Conservation (phyloP, 1,284 basidiomycete genomes). For the Cryptococcus neoformans region DNA sequence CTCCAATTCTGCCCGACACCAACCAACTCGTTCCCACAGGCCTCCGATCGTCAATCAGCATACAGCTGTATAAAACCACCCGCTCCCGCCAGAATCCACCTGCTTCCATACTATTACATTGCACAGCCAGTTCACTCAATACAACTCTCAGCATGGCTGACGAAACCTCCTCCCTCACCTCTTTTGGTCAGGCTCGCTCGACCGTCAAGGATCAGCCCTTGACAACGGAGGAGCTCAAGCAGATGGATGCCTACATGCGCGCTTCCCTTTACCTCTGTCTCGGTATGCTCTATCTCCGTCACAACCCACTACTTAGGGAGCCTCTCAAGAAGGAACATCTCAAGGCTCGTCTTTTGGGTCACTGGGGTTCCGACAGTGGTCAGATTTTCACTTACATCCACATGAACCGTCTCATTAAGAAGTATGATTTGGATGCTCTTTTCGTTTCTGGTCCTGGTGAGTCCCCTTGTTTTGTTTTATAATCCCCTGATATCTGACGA, state of each 20-base stretch:
- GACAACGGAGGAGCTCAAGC: slow-evolving; percentile 29
- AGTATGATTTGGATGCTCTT: slow-evolving; percentile 50
- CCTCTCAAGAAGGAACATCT: slow-evolving; percentile 63
- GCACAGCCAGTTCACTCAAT: no score
- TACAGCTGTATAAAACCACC: no score
- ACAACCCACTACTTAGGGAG: slow-evolving; percentile 66
- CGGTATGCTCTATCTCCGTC: slow-evolving; percentile 67
- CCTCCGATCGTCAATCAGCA: no score
- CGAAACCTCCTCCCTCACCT: slow-evolving; percentile 10
- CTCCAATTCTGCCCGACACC: no score
- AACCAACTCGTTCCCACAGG: no score
- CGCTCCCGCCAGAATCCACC: no score
- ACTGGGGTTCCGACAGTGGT: slow-evolving; percentile 57
- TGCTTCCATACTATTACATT: no score
- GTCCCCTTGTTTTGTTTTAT: neutral
- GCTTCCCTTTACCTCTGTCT: slow-evolving; percentile 39
- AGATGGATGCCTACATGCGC: slow-evolving; percentile 37
- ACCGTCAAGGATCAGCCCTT: slow-evolving; percentile 29
- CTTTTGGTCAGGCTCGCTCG: slow-evolving; percentile 29
- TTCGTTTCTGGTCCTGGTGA: slow-evolving; percentile 55
- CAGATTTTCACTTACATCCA: slow-evolving; percentile 76
- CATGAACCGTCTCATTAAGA: slow-evolving; percentile 64
- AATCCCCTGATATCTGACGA: neutral
- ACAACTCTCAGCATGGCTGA: slow-evolving; percentile 4
- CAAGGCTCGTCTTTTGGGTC: slow-evolving; percentile 70